Evolutionary conservation across 176 grass and related monocot species (phyloP), one percentile per base, ranked within the genome.

Genomic region (Oryza glaberrima): DNA sequence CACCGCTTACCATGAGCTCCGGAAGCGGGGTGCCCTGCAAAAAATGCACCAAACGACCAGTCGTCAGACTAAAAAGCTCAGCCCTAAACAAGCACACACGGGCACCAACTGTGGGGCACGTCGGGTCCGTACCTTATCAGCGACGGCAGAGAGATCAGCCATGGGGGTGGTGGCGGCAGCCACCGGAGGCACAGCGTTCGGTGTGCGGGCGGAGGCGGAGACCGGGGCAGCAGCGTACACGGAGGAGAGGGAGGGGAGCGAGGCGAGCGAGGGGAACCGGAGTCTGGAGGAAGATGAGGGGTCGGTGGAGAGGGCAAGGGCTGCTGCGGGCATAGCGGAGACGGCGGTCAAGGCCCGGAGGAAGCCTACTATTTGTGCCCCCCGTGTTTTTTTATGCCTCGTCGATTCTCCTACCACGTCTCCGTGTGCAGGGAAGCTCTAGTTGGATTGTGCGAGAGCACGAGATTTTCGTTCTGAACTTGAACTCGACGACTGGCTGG

Each of bases 1-100:
- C 9, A 19, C 23, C 0, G 88, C 89, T 78, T 71, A 94, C 96
- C 89, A 87, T 83, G 77, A 98, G 93, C 54, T 98, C 89, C 77
- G 87, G 96, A 72, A 95, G 83, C 58, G 15, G 41, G 15, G 20
- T 70, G 46, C 85, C 95, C 82, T 88, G 91, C 89, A 86, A 88
- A 32, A 25, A 86, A 88, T 25, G 46, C 65, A 65, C 11, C 26
- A 75, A 22, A 48, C 25, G 61, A 76, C 38, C 76, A 81, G 14
- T 38, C 68, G 43, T 63, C 81, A 76, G 73, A 70, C 82, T 5
- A 51, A 74, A 74, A 63, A 70, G 28, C 34, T 58, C 49, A 35
- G 3, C 36, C 38, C 51, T 38, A 78, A 4, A 17, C 8, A 40
- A 83, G 3, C 32, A 65, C 1, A 44, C 2, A 25, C 1, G 9